A percentile compares a stretch with the other conserved stretches of the same genome.
Evolutionary conservation across 2,329 filamentous ascomycete genomes (phyloP).

Genomic region (Ceratocystis diversiconidia): DNA sequence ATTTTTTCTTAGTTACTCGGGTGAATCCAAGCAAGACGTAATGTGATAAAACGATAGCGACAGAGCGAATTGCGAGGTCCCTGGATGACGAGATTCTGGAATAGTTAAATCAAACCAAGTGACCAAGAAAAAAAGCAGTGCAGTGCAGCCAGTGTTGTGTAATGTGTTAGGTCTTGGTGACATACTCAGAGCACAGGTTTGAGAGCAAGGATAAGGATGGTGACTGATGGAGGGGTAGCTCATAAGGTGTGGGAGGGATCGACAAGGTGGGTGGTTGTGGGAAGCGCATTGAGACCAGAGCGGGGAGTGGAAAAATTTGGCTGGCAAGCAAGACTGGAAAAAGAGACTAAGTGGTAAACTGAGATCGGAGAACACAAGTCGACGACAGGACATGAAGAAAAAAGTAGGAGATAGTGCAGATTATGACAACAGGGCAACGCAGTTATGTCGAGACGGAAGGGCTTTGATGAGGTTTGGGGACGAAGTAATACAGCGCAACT

Average conservation of each 20-base stretch:
- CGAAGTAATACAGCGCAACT: neutral
- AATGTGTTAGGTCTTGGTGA: neutral
- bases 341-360: neutral
- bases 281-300: conserved; percentile 17
- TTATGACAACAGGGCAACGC: no score
- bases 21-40: no score
- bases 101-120: neutral
- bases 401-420: neutral
- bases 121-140: neutral
- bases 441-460: neutral
- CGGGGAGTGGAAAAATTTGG: conserved; percentile 18
- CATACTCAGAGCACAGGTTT: conserved; percentile 6
- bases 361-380: neutral
- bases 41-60: no score
- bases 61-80: no score
- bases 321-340: neutral
- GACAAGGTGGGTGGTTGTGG: conserved; percentile 11
- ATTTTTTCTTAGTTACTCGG: no score
- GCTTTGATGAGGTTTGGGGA: neutral
- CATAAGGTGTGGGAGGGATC: conserved; percentile 15
- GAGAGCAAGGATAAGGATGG: conserved; percentile 14
- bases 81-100: no score
- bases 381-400: neutral
- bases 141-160: neutral
- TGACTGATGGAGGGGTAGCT: conserved; percentile 16